These are phyloP conservation scores for Raddia distichophylla DNA, from an alignment of 176 grass and related monocot species.

Conservation along the genomic window DNA sequence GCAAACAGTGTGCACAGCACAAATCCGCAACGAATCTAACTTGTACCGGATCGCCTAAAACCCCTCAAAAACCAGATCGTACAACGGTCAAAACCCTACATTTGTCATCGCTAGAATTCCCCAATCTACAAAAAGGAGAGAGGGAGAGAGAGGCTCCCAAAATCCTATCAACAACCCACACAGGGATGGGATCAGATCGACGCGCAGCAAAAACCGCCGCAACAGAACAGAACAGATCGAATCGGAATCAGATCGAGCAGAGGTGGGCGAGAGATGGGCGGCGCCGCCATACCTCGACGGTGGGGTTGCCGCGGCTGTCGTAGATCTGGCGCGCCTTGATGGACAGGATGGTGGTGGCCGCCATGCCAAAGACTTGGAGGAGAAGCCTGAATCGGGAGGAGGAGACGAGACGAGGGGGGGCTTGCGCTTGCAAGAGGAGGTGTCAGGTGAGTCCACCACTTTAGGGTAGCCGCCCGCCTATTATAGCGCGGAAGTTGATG, in stretches of 20 bases:
- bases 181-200: not conserved
- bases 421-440: too few species aligned
- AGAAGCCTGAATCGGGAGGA: not conserved
- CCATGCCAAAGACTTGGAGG: not conserved
- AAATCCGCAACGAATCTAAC: too few species aligned
- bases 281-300: constrained; percentile 42
- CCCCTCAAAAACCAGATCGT: not conserved
- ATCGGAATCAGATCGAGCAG: too few species aligned
- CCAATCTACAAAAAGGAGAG: too few species aligned
- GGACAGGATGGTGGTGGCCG: constrained; percentile 53
- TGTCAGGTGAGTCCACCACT: not conserved
- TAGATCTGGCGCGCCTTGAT: constrained; percentile 67
- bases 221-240: not conserved
- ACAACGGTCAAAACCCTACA: not conserved
- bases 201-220: not conserved
- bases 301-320: constrained; percentile 60
- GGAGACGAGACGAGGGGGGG: too few species aligned
- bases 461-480: not conserved
- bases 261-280: not conserved
- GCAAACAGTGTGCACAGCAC: too few species aligned
- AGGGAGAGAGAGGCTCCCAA: not conserved
- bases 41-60: not conserved
- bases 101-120: too few species aligned
- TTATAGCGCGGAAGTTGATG: not conserved
- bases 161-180: not conserved